Base-by-base conservation (phyloP, 192 early-diverging fungal genomes). In the Gaertneriomyces semiglobifer region DNA sequence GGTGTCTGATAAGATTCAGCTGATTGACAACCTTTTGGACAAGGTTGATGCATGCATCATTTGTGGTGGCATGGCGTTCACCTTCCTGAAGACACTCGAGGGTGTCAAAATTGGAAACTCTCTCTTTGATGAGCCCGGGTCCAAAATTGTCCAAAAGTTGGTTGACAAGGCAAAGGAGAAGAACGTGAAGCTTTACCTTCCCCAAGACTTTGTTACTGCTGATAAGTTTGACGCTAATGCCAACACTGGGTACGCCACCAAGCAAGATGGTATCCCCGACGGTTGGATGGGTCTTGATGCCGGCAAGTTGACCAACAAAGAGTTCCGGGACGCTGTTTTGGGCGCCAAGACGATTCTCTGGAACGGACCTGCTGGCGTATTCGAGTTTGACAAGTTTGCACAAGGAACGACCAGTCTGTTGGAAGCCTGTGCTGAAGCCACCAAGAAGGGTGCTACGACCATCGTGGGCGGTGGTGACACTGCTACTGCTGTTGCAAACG, bases 391-490 rank as follows among this genome's bases (percentile, higher is more conserved):
- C n/a, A 91, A 88, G 72, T 98, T 98, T 73, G 88, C 89, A 16
- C 69, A 64, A 3, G 94, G 96, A 55, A 96, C 96, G 63, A 90
- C 88, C 77, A 62, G 78, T 33, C 82, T 88, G 40, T 80, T 98
- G 73, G 89, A 96, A 62, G 94, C 93, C 38, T 88, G 93, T 44
- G 87, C 90, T 55, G 78, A 83, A 57, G 93, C 91, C 20, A 92
- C 91, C 64, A 79, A 89, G 42, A 82, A 87, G 6, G 71, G 74
- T 71, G 92, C 93, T 42, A 89, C 84, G 57, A 90, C 90, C 38
- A 96, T 98, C 71, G 88, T 95, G 70, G 96, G 96, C 77, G 95
- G 95, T 60, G 95, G 95, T 72, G 96, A 98, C 77, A 96, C 96
- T 60, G 96, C 96, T 54, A 97, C 96, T 40, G 96, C 93, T 76